Conservation (phyloP, 225 moss, liverwort and hornwort species). For the Sphagnum contortum region DNA sequence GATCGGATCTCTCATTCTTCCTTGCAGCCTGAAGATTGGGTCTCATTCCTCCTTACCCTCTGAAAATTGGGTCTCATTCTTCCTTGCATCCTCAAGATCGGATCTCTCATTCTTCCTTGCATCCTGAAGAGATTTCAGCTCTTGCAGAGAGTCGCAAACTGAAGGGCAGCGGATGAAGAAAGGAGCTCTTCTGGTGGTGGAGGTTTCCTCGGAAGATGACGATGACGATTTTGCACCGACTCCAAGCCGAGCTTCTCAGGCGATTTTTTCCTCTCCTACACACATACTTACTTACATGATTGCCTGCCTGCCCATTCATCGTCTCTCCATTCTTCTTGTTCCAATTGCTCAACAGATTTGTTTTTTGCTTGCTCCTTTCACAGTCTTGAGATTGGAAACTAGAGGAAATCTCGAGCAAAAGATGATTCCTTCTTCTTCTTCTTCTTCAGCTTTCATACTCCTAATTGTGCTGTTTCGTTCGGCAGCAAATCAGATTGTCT, state of each 20-base stretch:
- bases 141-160: neutral
- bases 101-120: too few relatives aligned
- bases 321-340: neutral
- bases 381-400: neutral
- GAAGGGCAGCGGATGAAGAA: neutral
- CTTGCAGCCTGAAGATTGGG: too few relatives aligned
- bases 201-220: slow-evolving; percentile 15
- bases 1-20: too few relatives aligned
- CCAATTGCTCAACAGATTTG: neutral
- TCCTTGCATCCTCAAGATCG: too few relatives aligned
- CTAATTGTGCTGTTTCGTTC: too few relatives aligned
- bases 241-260: slow-evolving; percentile 30
- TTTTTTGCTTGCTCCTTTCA: neutral
- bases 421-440: too few relatives aligned
- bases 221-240: slow-evolving; percentile 35
- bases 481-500: too few relatives aligned
- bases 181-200: slow-evolving; percentile 9
- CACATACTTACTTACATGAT: neutral
- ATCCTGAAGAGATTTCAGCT: too few relatives aligned
- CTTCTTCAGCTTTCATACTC: too few relatives aligned
- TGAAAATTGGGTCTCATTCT: too few relatives aligned
- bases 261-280: neutral
- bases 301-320: neutral
- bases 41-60: too few relatives aligned
- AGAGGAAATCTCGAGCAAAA: neutral